These are phyloP conservation scores for Albifimbria verrucaria DNA, from an alignment of 2,329 filamentous ascomycete genomes.

Conservation along the genomic window DNA sequence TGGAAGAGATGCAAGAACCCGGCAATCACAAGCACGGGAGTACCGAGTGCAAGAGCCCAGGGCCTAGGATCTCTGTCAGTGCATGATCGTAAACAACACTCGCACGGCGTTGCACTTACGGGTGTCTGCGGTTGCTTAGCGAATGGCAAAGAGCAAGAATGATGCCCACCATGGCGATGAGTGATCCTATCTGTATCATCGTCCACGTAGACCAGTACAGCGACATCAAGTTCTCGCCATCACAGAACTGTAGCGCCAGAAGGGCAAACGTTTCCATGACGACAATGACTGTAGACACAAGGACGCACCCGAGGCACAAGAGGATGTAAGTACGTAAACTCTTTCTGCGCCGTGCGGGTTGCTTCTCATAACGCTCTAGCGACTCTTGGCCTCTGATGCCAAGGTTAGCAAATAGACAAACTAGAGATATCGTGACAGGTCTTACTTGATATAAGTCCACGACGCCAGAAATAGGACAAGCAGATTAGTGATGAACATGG, in stretches of 20 bases:
- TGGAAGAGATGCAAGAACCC: constrained; percentile 49
- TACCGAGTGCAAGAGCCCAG: constrained; percentile 58
- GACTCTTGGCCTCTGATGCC: constrained; percentile 28
- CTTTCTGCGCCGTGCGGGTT: constrained; percentile 26
- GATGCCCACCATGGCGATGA: constrained; percentile 57
- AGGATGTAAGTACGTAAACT: constrained; percentile 39
- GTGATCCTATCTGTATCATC: constrained; percentile 54
- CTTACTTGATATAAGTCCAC: constrained; percentile 37
- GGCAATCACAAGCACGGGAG: constrained; percentile 57
- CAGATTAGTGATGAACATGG: constrained; percentile 40
- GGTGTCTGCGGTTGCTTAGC: constrained; percentile 46
- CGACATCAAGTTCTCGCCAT: constrained; percentile 57
- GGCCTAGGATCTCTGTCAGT: constrained; percentile 29
- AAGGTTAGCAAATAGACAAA: constrained; percentile 3
- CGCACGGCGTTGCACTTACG: constrained; percentile 33
- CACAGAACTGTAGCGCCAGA: constrained; percentile 55
- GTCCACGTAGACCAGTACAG: constrained; percentile 62
- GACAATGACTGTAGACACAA: constrained; percentile 40
- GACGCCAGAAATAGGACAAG: constrained; percentile 42
- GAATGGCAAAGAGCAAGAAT: constrained; percentile 50
- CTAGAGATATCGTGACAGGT: constrained; percentile 1
- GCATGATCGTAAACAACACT: constrained; percentile 3
- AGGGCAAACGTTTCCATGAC: constrained; percentile 54
- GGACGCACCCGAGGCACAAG: constrained; percentile 41
- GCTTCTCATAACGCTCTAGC: constrained; percentile 32